Evolutionary conservation across 1,284 basidiomycete species (phyloP).

Genomic region (Chiua sp.): DNA sequence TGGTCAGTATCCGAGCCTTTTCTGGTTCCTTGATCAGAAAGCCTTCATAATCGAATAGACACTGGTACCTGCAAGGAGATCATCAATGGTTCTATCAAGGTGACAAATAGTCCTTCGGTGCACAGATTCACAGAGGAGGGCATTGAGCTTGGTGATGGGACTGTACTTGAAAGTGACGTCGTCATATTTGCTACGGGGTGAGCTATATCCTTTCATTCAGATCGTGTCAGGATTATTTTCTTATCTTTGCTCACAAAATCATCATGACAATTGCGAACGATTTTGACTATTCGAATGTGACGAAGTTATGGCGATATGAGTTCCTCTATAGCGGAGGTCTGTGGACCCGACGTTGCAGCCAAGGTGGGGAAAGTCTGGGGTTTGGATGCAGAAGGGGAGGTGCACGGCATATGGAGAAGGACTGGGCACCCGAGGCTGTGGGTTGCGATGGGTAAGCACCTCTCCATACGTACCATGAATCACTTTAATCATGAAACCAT

Average conservation of each 20-base stretch:
- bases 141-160: slow-evolving; percentile 46
- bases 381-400: slow-evolving; percentile 50
- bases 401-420: slow-evolving; percentile 43
- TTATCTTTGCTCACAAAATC: neutral
- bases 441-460: slow-evolving; percentile 39
- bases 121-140: slow-evolving; percentile 38
- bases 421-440: slow-evolving; percentile 38
- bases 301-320: slow-evolving; percentile 31
- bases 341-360: slow-evolving; percentile 42
- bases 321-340: slow-evolving; percentile 39
- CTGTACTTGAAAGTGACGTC: slow-evolving; percentile 45
- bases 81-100: slow-evolving; percentile 50
- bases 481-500: neutral
- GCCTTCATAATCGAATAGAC: slow-evolving; percentile 22
- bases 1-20: slow-evolving; percentile 25
- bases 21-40: neutral
- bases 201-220: slow-evolving; percentile 3
- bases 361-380: slow-evolving; percentile 49
- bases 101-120: slow-evolving; percentile 43
- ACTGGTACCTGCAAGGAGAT: slow-evolving; percentile 45
- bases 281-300: too few relatives aligned
- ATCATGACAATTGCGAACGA: neutral
- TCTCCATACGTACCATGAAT: neutral
- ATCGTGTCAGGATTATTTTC: neutral
- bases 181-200: slow-evolving; percentile 52